Conservation (phyloP, 495 filamentous ascomycete species). For the Trichocladium antarcticum region DNA sequence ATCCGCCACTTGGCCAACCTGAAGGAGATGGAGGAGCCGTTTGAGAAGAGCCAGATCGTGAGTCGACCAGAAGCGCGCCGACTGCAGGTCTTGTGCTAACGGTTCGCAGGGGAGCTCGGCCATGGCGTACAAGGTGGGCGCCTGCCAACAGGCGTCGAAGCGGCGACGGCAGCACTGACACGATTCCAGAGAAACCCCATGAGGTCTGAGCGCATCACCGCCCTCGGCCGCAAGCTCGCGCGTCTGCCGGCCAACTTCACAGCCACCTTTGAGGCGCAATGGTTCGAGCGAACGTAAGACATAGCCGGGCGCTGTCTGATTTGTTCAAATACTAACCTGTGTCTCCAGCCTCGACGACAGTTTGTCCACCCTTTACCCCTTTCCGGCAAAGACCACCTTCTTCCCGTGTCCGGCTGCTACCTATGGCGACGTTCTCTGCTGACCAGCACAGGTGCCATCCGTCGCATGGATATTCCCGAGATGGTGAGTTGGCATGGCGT, state of each 20-base stretch:
- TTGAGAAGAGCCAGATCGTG: conserved; percentile 66
- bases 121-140: conserved; percentile 72
- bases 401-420: neutral
- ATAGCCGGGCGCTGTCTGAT: conserved; percentile 22
- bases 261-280: conserved; percentile 73
- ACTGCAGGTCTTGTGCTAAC: neutral
- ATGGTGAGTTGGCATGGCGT: conserved; percentile 9
- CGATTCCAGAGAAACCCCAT: conserved; percentile 39
- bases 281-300: conserved; percentile 57
- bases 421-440: neutral
- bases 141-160: neutral
- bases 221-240: conserved; percentile 57
- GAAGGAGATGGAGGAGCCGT: conserved; percentile 80
- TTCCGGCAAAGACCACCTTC: too few species aligned
- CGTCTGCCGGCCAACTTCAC: conserved; percentile 57
- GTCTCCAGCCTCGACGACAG: conserved; percentile 40
- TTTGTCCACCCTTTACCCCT: conserved; percentile 24
- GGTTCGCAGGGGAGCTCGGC: conserved; percentile 20
- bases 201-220: conserved; percentile 75
- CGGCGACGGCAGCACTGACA: neutral
- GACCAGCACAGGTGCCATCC: conserved; percentile 19
- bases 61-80: neutral
- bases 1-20: conserved; percentile 62
- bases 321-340: neutral
- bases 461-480: conserved; percentile 57